Percentiles rank a stretch among this genome's conserved stretches.
Conservation (phyloP, 345 rosid genomes). For the Rhodamnia argentea region DNA sequence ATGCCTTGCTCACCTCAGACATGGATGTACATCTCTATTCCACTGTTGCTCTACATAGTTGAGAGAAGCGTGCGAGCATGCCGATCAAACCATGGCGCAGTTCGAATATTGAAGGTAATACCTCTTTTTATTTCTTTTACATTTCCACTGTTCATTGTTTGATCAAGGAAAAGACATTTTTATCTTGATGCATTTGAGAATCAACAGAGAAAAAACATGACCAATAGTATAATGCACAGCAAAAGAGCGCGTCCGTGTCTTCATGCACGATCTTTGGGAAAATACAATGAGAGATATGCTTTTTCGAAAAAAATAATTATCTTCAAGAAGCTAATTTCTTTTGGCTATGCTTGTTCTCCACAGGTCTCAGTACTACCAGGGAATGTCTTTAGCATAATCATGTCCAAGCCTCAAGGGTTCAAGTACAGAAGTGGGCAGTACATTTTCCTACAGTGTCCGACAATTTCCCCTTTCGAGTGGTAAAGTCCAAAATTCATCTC, state of each 20-base stretch:
- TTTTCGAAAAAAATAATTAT: not conserved
- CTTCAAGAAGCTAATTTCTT: not conserved
- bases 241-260: not conserved
- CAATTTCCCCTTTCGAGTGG: conserved; percentile 86
- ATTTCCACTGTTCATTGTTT: not conserved
- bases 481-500: not conserved
- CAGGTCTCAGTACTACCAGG: conserved; percentile 90
- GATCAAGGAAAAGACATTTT: not conserved
- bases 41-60: conserved; percentile 63
- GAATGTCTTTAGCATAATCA: conserved; percentile 62
- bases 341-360: not conserved
- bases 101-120: conserved; percentile 55
- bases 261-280: not conserved
- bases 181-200: not conserved
- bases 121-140: not conserved
- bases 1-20: conserved; percentile 41
- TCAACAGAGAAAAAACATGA: not conserved
- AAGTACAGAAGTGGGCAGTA: conserved; percentile 94
- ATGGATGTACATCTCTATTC: conserved; percentile 85
- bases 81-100: conserved; percentile 69
- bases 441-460: conserved; percentile 80
- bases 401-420: conserved; percentile 90
- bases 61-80: conserved; percentile 71
- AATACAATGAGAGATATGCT: not conserved
- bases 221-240: not conserved